Percentiles rank a stretch among this genome's conserved stretches.
Evolutionary conservation across 768 basidiomycete species (phyloP).

Genomic region (Kwoniella sp.): DNA sequence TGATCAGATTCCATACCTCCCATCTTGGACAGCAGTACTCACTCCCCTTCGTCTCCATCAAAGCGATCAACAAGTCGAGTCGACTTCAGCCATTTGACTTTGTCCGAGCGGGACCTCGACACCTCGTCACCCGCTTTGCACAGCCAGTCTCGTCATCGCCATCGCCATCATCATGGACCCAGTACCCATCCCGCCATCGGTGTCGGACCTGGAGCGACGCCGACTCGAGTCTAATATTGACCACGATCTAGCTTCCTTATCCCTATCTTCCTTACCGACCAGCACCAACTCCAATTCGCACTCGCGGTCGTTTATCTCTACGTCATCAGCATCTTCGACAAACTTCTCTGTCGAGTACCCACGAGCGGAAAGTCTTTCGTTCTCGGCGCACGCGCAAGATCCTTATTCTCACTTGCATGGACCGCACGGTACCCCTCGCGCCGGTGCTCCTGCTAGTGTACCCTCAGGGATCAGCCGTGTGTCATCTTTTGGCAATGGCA

Average conservation of each 20-base stretch:
- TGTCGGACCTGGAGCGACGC: conserved; percentile 43
- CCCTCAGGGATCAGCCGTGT: conserved; percentile 2
- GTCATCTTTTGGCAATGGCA: conserved; percentile 10
- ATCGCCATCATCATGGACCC: conserved; percentile 22
- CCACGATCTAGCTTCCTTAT: conserved; percentile 40
- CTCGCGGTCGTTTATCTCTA: conserved; percentile 21
- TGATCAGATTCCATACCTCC: neutral
- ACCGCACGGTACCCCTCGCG: conserved; percentile 40
- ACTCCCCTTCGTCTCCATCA: neutral
- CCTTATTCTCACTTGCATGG: conserved; percentile 15
- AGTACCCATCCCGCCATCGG: conserved; percentile 41
- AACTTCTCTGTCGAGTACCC: conserved; percentile 26
- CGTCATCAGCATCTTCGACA: conserved; percentile 16
- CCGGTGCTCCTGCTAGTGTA: neutral
- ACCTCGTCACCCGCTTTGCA: neutral
- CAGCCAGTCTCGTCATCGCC: no score
- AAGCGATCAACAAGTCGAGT: neutral
- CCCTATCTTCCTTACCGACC: conserved; percentile 30
- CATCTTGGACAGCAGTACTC: neutral
- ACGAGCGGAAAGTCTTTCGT: conserved; percentile 23
- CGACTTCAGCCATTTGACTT: no score
- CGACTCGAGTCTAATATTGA: conserved; percentile 48
- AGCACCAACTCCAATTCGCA: conserved; percentile 12
- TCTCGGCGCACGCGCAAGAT: conserved; percentile 1
- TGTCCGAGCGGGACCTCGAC: neutral